phyloP scores from a whole-genome alignment of 1,284 basidiomycete genomes.

The Schizopora paradoxa region DNA sequence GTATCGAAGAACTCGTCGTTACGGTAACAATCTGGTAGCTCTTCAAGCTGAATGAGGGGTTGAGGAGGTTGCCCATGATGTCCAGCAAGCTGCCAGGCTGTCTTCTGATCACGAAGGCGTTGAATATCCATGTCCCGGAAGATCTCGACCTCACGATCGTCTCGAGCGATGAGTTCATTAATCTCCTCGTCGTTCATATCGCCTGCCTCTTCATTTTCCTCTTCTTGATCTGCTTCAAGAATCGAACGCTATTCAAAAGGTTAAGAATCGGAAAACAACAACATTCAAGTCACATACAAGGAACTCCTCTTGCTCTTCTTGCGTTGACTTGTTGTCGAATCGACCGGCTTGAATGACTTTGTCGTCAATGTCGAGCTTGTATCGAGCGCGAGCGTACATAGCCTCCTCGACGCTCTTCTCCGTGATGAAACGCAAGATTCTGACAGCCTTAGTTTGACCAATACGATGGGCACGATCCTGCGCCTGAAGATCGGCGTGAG shows the following conservation, averaged over 20 bases:
- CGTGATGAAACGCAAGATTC: slow-evolving; percentile 95
- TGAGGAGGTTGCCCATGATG: slow-evolving; percentile 77
- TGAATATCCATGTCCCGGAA: slow-evolving; percentile 87
- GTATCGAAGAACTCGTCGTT: slow-evolving; percentile 74
- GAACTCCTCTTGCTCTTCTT: slow-evolving; percentile 95
- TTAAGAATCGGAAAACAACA: slow-evolving; percentile 5
- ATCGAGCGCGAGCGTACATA: slow-evolving; percentile 90
- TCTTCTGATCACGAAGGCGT: slow-evolving; percentile 67
- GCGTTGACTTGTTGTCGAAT: slow-evolving; percentile 98
- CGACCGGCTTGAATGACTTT: slow-evolving; percentile 99
- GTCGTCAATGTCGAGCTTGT: slow-evolving; percentile 98
- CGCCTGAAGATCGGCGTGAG: slow-evolving; percentile 96
- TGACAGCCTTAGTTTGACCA: slow-evolving; percentile 97
- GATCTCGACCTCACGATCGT: slow-evolving; percentile 71
- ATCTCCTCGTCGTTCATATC: slow-evolving; percentile 98
- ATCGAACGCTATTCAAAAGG: slow-evolving; percentile 59
- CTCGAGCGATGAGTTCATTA: slow-evolving; percentile 89
- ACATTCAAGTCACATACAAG: slow-evolving; percentile 50
- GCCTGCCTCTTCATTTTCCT: slow-evolving; percentile 88
- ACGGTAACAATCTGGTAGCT: slow-evolving; percentile 91
- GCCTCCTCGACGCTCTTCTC: slow-evolving; percentile 98
- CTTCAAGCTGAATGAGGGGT: slow-evolving; percentile 81
- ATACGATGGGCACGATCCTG: slow-evolving; percentile 99
- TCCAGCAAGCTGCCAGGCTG: slow-evolving; percentile 71
- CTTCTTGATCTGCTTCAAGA: slow-evolving; percentile 86